A percentile compares a stretch with the other conserved stretches of the same genome.
phyloP scores from a whole-genome alignment of 179 eudicot genomes.

The Pouteria campechiana region DNA sequence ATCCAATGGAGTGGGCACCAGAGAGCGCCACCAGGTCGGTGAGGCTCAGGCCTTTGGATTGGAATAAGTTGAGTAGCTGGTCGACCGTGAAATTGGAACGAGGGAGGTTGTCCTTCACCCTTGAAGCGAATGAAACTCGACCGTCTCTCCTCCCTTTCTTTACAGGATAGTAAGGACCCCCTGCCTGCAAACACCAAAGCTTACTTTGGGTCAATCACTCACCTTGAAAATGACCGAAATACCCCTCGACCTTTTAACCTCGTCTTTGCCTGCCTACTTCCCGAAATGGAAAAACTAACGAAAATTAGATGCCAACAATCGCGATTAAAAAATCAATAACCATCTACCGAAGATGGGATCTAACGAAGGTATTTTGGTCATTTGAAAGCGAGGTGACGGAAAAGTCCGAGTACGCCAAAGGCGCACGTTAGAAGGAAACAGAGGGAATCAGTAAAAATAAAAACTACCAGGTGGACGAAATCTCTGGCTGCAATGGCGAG shows the following conservation, averaged over 20 bases:
- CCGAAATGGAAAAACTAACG: no score
- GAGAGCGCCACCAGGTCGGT: constrained; percentile 69
- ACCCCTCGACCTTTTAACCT: no score
- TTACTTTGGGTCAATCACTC: no score
- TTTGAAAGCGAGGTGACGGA: background rate
- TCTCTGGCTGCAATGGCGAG: constrained; percentile 82
- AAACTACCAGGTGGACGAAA: constrained; percentile 63
- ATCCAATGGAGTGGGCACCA: constrained; percentile 89
- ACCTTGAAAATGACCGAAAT: no score
- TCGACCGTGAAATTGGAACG: constrained; percentile 52
- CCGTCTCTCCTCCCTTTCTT: constrained; percentile 94
- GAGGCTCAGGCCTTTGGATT: constrained; percentile 54
- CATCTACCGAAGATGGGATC: no score
- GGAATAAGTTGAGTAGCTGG: constrained; percentile 45
- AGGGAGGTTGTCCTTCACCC: constrained; percentile 51
- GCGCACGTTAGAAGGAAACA: background rate
- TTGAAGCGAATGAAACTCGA: constrained; percentile 45
- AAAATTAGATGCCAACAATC: no score
- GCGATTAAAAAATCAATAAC: no score
- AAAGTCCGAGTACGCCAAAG: background rate
- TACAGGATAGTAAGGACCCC: constrained; percentile 84
- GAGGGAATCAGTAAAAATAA: background rate
- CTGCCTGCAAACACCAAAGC: constrained; percentile 57
- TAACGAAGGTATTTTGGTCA: no score
- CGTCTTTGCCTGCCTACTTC: no score